Base-by-base conservation (phyloP, 2,329 filamentous ascomycete genomes). In the Stromatinia cepivora region DNA sequence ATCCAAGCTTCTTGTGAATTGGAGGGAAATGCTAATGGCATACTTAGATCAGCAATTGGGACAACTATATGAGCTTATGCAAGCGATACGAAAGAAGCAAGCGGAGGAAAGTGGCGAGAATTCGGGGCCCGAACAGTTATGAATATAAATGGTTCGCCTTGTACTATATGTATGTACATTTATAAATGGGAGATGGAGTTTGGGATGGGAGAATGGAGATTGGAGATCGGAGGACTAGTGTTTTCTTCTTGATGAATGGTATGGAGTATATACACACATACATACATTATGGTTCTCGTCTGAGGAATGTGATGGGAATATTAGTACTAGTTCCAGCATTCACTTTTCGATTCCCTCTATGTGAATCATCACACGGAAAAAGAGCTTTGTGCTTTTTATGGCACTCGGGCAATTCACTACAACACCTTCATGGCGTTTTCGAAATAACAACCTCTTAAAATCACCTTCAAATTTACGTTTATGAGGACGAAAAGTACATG, bases 1-100 rank as follows among this genome's bases (percentile, higher is more conserved):
- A 5, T 13, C 22, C 15, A 42, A 42, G 39, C 39, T 15, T 54
- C 3, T 25, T 36, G 61, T 34, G 52, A 36, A 34, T 52, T 45
- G 36, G 25, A 34, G 25, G 15, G 10, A 34, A 11, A 46, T 56
- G 50, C 66, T 73, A 68, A 73, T 66, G 22, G 36, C 48, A 10
- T 58, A 34, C 54, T 22, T 48, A 97, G 93, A 98, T 79, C 91
- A 98, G 79, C 95, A 99, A 81, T 84, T 98, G 66, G 92, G 90
- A 1, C 95, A 99, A 80, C 82, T 99, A 74, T 97, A 97, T 78
- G 94, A 98, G 79, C 83, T 99, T 69, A 96, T 97, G 93, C 87
- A 91, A 79, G 87, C 92, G 2, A 96, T 97, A 70, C 80, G 81
- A 72, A 83, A 83, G 56, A 73, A 73, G 56, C 61, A 69, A 61